phyloP scores from a whole-genome alignment of 2,329 filamentous ascomycete genomes.

The Phyllosticta citrichinensis region DNA sequence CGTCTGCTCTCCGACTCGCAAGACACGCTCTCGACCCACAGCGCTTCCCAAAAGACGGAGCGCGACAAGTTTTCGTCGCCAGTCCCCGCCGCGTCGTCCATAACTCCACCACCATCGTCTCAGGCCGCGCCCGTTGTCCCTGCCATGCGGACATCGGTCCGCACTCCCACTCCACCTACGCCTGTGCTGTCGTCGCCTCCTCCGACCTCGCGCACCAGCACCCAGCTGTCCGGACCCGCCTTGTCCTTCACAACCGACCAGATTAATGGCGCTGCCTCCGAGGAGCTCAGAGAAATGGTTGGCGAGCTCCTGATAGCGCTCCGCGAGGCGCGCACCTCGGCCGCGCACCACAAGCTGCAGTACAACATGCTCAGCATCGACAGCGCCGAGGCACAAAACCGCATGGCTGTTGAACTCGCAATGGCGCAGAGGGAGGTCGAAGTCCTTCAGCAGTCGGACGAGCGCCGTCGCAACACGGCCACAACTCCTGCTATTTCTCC shows the following conservation, averaged over 20 bases:
- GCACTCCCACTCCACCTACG: slow-evolving; percentile 42
- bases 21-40: slow-evolving; percentile 1
- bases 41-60: slow-evolving; percentile 4
- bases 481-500: slow-evolving; percentile 19
- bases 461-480: slow-evolving; percentile 50
- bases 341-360: slow-evolving; percentile 84
- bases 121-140: slow-evolving; percentile 37
- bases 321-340: slow-evolving; percentile 67
- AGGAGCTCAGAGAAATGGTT: slow-evolving; percentile 45
- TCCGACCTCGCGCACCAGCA: slow-evolving; percentile 27
- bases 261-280: slow-evolving; percentile 41
- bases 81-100: slow-evolving; percentile 40
- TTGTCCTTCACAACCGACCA: slow-evolving; percentile 40
- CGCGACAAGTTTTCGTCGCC: slow-evolving; percentile 24
- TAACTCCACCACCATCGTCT: slow-evolving; percentile 55
- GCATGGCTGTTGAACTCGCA: slow-evolving; percentile 82
- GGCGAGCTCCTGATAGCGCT: slow-evolving; percentile 42
- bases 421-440: slow-evolving; percentile 86
- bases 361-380: slow-evolving; percentile 76
- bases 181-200: slow-evolving; percentile 41
- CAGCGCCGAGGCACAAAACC: slow-evolving; percentile 73
- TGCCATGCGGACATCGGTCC: slow-evolving; percentile 26
- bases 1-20: slow-evolving; percentile 2
- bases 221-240: slow-evolving; percentile 13
- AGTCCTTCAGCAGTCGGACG: slow-evolving; percentile 65